These are phyloP conservation scores for Boletus bicolor DNA, from an alignment of 768 basidiomycete species.

Conservation along the genomic window DNA sequence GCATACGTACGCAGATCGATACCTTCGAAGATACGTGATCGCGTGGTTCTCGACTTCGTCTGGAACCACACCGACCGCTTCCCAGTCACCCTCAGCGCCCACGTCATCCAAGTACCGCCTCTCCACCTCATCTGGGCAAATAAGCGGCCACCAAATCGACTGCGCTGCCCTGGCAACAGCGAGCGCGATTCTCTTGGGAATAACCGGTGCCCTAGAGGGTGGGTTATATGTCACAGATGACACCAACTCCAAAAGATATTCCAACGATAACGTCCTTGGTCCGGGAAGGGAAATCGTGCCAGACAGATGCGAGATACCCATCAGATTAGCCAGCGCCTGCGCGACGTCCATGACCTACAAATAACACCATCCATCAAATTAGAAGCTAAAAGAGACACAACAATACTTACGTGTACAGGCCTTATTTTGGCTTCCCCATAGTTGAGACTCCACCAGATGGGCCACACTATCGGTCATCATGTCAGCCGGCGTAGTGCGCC, in stretches of 20 bases:
- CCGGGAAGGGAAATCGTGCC: slow-evolving; percentile 83
- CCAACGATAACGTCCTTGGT: slow-evolving; percentile 79
- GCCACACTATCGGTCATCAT: slow-evolving; percentile 52
- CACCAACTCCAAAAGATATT: slow-evolving; percentile 77
- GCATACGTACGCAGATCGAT: slow-evolving; percentile 77
- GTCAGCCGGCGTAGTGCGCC: slow-evolving; percentile 12
- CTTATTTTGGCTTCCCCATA: slow-evolving; percentile 80
- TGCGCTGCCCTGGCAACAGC: slow-evolving; percentile 61
- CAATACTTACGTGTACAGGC: slow-evolving; percentile 78
- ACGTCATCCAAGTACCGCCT: slow-evolving; percentile 84
- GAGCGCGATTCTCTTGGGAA: slow-evolving; percentile 73
- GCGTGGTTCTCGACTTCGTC: slow-evolving; percentile 86
- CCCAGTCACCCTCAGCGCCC: slow-evolving; percentile 76
- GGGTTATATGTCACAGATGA: slow-evolving; percentile 76
- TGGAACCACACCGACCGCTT: slow-evolving; percentile 74
- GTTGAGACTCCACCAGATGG: slow-evolving; percentile 94
- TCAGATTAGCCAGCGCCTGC: slow-evolving; percentile 80
- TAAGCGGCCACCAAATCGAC: slow-evolving; percentile 84
- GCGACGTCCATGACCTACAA: slow-evolving; percentile 89
- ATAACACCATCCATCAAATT: slow-evolving; percentile 13
- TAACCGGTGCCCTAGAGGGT: slow-evolving; percentile 63
- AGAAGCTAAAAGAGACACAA: slow-evolving; percentile 13
- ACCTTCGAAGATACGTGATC: slow-evolving; percentile 85
- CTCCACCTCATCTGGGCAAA: slow-evolving; percentile 87
- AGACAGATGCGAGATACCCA: slow-evolving; percentile 56